A percentile compares a stretch with the other conserved stretches of the same genome.
Conservation (phyloP, 345 rosid species). For the Dovyalis caffra region DNA sequence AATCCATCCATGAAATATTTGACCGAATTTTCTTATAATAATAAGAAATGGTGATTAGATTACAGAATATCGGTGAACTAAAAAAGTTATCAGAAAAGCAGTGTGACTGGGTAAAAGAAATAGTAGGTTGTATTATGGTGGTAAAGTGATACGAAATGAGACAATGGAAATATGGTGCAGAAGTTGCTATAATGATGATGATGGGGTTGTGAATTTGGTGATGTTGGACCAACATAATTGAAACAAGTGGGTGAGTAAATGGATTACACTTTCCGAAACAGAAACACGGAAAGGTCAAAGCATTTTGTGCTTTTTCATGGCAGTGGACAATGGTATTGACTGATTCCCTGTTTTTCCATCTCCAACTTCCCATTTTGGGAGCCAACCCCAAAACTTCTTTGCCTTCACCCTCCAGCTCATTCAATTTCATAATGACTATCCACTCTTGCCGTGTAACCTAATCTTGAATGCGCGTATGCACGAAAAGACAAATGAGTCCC, state of each 20-base stretch:
- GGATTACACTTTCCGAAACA: neutral
- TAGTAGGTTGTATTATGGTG: too few species aligned
- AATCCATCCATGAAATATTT: neutral
- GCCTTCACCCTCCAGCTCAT: neutral
- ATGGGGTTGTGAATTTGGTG: neutral
- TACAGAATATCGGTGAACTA: too few species aligned
- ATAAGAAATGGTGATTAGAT: neutral
- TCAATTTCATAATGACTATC: neutral
- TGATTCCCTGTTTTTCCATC: neutral
- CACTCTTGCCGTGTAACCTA: conserved; percentile 2
- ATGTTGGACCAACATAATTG: conserved; percentile 9
- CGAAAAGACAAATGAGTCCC: neutral
- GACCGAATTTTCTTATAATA: neutral
- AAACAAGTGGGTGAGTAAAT: neutral
- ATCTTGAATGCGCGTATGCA: conserved; percentile 1
- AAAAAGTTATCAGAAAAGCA: too few species aligned
- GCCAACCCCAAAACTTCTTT: neutral
- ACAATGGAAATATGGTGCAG: neutral
- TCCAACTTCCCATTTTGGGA: neutral
- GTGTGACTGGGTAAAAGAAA: too few species aligned
- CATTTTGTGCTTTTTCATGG: neutral
- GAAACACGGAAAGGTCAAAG: neutral
- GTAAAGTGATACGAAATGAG: too few species aligned
- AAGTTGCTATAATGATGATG: conserved; percentile 2
- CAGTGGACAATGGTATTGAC: neutral